Conservation (phyloP, 129 eudicot genomes). For the Flaveria brownii region DNA sequence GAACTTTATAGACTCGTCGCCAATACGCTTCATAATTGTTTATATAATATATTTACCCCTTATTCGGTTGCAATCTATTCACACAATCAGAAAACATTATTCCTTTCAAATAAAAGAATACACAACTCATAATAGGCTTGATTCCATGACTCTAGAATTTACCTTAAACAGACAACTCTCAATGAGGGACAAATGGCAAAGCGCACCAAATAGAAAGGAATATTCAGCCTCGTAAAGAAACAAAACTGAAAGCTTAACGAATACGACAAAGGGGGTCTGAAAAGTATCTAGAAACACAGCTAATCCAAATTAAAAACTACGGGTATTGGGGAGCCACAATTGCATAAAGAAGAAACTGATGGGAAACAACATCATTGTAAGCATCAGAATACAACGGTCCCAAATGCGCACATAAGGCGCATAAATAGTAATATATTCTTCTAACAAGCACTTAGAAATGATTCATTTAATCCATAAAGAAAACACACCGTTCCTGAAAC, state of each 20-base stretch:
- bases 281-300: slow-evolving; percentile 31
- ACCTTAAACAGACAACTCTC: slow-evolving; percentile 31
- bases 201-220: slow-evolving; percentile 45
- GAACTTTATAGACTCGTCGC: slow-evolving; percentile 32
- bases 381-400: slow-evolving; percentile 83
- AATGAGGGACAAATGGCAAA: slow-evolving; percentile 32
- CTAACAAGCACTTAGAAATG: slow-evolving; percentile 42
- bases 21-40: slow-evolving; percentile 36
- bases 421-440: slow-evolving; percentile 52
- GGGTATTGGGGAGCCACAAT: slow-evolving; percentile 25
- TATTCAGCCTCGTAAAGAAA: slow-evolving; percentile 49
- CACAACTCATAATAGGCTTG: slow-evolving; percentile 18
- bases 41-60: slow-evolving; percentile 32
- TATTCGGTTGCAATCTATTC: slow-evolving; percentile 36
- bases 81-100: slow-evolving; percentile 28
- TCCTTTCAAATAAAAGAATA: slow-evolving; percentile 23
- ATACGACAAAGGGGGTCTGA: slow-evolving; percentile 13
- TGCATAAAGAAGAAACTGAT: slow-evolving; percentile 38
- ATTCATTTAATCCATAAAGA: slow-evolving; percentile 34
- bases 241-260: slow-evolving; percentile 42
- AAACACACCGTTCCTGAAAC: slow-evolving; percentile 40
- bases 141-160: slow-evolving; percentile 39
- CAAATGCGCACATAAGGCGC: slow-evolving; percentile 38
- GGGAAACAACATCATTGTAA: slow-evolving; percentile 43
- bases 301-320: slow-evolving; percentile 27